phyloP scores from a whole-genome alignment of 1,284 basidiomycete genomes.

The Puccinia horiana region DNA sequence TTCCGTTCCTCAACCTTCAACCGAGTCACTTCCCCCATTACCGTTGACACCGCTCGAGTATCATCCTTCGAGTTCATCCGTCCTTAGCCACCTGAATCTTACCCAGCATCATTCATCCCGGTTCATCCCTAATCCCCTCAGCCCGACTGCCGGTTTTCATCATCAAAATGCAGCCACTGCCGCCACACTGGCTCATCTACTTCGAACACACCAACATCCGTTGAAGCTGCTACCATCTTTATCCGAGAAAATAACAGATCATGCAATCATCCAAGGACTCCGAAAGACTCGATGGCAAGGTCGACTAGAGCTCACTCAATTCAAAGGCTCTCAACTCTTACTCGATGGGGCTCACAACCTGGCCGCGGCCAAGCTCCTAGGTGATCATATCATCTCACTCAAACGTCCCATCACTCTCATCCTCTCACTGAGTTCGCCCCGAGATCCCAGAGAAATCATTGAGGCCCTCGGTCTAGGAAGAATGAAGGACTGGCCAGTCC shows the following conservation, averaged over 20 bases:
- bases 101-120: constrained; percentile 59
- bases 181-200: constrained; percentile 67
- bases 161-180: constrained; percentile 76
- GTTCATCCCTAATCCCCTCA: constrained; percentile 56
- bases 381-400: constrained; percentile 53
- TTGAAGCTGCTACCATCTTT: constrained; percentile 51
- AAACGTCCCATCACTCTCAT: constrained; percentile 25
- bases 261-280: constrained; percentile 67
- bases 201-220: constrained; percentile 63
- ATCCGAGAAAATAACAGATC: constrained; percentile 61
- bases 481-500: not conserved
- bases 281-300: constrained; percentile 73
- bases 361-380: constrained; percentile 73
- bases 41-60: constrained; percentile 5
- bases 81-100: constrained; percentile 55
- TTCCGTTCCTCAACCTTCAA: constrained; percentile 51
- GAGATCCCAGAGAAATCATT: constrained; percentile 17
- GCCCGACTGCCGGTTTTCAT: constrained; percentile 79
- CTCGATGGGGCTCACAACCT: constrained; percentile 95
- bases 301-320: constrained; percentile 72
- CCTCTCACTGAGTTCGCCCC: constrained; percentile 17
- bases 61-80: not conserved
- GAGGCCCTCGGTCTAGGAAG: not conserved
- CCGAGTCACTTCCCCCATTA: constrained; percentile 15
- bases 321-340: constrained; percentile 61